phyloP scores from a whole-genome alignment of 768 basidiomycete species.

The Candolleomyces efflorescens region DNA sequence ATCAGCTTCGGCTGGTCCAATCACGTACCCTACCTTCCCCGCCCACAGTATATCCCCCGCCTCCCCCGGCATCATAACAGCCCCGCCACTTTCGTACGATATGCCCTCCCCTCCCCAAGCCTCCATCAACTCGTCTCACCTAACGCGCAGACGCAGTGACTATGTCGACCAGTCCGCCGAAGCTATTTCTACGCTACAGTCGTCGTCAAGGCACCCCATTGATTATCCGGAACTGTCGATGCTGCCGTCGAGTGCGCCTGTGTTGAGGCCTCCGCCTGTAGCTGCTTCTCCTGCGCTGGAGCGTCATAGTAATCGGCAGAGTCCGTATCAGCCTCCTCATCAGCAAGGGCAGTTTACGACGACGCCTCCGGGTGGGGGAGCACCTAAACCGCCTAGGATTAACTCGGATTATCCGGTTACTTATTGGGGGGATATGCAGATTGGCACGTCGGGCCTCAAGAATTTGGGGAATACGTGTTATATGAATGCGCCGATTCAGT shows the following conservation, averaged over 20 bases:
- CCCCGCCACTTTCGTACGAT: slow-evolving; percentile 37
- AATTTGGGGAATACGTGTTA: slow-evolving; percentile 98
- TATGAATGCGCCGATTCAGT: slow-evolving; percentile 98
- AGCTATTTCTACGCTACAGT: slow-evolving; percentile 29
- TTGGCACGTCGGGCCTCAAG: slow-evolving; percentile 84
- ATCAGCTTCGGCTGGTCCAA: slow-evolving; percentile 35
- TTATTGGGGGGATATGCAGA: slow-evolving; percentile 80
- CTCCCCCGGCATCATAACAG: slow-evolving; percentile 25
- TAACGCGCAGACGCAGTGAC: slow-evolving; percentile 72
- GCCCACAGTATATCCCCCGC: slow-evolving; percentile 26
- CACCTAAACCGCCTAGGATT: slow-evolving; percentile 62
- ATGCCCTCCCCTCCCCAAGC: slow-evolving; percentile 78
- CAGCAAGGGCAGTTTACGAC: slow-evolving; percentile 1
- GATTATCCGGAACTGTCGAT: slow-evolving; percentile 72
- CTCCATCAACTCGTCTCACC: slow-evolving; percentile 70
- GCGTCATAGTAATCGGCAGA: slow-evolving; percentile 70
- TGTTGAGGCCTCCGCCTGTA: slow-evolving; percentile 72
- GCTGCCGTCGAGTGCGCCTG: slow-evolving; percentile 9
- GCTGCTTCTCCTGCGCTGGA: slow-evolving; percentile 68
- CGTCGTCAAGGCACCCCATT: slow-evolving; percentile 43
- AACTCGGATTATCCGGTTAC: slow-evolving; percentile 73
- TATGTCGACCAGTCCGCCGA: slow-evolving; percentile 77
- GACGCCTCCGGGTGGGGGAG: slow-evolving; percentile 16
- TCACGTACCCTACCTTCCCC: slow-evolving; percentile 36
- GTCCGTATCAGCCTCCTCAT: slow-evolving; percentile 30